A percentile compares a stretch with the other conserved stretches of the same genome.
Conservation (phyloP, 306 rosid species). For the Quercus gilva region DNA sequence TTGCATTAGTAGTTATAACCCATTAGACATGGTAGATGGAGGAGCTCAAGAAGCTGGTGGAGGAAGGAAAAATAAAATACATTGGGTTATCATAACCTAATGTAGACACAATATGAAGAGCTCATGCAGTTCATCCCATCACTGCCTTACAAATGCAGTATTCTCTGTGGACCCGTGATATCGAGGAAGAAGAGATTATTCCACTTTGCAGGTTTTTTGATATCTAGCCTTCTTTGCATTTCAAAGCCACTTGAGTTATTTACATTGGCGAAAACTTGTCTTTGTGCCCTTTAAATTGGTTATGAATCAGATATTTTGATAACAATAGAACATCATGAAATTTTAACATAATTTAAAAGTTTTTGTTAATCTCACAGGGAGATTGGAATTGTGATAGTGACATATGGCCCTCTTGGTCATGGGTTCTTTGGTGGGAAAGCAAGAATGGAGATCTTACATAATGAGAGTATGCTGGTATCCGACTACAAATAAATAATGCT, state of each 20-base stretch:
- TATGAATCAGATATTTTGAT: background rate
- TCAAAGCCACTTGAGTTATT: background rate
- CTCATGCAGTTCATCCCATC: slow-evolving; percentile 68
- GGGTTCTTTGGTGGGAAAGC: slow-evolving; percentile 76
- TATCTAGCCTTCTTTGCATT: background rate
- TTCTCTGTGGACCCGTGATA: slow-evolving; percentile 63
- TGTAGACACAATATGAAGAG: slow-evolving; percentile 57
- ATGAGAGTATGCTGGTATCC: slow-evolving; percentile 52
- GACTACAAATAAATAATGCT: background rate
- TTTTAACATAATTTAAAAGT: background rate
- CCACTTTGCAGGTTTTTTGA: slow-evolving; percentile 56
- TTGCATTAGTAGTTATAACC: background rate
- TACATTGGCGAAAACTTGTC: background rate
- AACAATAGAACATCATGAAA: background rate
- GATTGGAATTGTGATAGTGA: slow-evolving; percentile 71
- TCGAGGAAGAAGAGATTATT: slow-evolving; percentile 51
- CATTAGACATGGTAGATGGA: slow-evolving; percentile 37
- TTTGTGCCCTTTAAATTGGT: slow-evolving; percentile 1
- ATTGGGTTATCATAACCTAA: slow-evolving; percentile 59
- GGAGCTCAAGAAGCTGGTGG: slow-evolving; percentile 60
- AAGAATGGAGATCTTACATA: slow-evolving; percentile 45
- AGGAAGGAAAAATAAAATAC: slow-evolving; percentile 63
- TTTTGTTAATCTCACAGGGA: slow-evolving; percentile 33
- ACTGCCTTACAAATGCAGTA: slow-evolving; percentile 77
- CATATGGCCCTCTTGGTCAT: slow-evolving; percentile 67